Evolutionary conservation across 2,329 filamentous ascomycete species (phyloP), one percentile per base, ranked within the genome.

Genomic region (Aplosporella prunicola): DNA sequence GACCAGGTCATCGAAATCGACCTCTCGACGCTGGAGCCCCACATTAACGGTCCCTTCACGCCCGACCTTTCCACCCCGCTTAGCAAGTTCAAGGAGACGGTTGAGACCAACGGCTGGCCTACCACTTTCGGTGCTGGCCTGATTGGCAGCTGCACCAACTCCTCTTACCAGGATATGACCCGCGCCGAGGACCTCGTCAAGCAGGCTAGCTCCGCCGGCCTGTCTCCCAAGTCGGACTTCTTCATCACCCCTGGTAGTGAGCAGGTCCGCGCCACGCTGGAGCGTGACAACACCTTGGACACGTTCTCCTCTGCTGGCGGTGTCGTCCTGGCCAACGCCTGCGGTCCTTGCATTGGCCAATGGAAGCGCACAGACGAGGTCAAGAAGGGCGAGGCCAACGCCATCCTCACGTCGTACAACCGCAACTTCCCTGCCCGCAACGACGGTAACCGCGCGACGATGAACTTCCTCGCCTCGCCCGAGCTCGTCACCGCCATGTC

Each of bases 81-180:
- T 38, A 95, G 88, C 32, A 73, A 80, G 55, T 98, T 98, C 68
- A 86, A 87, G 56, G 74, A 84, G 41, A 79, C 82, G 2, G 85
- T 95, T 15, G 72, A 82, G 61, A 72, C 81, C 50, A 86, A 95
- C 61, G 68, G 82, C 34, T 98, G 91, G 91, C 91, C 91, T 2
- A 76, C 84, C 56, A 86, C 80, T 45, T 81, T 98, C 44, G 91
- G 87, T 9, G 89, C 91, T 17, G 88, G 88, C 35, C 73, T 98
- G 38, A 98, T 98, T 56, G 91, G 91, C 43, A 94, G 87, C 66
- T 98, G 91, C 71, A 98, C 91, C 34, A 98, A 98, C 72, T 93
- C 85, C 60, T 96, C 91, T 2, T 98, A 96, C 61, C 82, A 95
- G 64, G 91, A 98, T 58, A 98, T 98, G 91, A 93, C 88, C 23